Percentiles rank a stretch among this genome's conserved stretches.
phyloP scores from a whole-genome alignment of 139 green algal genomes.

The Chlorella sp. region DNA sequence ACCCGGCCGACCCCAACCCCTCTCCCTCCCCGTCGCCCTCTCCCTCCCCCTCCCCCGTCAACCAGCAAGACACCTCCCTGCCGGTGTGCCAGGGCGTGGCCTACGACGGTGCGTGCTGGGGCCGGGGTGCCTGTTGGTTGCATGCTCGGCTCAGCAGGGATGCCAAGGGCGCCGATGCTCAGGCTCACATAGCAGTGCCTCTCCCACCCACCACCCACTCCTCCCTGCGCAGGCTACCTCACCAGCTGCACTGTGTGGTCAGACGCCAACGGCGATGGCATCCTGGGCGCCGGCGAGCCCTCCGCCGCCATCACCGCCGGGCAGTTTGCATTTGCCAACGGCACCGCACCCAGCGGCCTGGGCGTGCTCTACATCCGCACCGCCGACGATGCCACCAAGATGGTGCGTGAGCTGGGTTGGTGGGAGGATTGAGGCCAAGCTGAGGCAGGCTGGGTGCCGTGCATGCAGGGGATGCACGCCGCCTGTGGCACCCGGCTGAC shows the following conservation, averaged over 20 bases:
- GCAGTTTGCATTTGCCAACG: background rate
- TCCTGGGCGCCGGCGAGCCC: background rate
- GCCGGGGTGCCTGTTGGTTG: background rate
- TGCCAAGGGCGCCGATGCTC: too few relatives aligned
- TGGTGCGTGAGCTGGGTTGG: background rate
- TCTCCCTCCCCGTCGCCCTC: background rate
- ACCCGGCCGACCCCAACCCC: background rate
- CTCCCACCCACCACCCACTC: background rate
- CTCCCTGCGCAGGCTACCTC: conserved; percentile 3
- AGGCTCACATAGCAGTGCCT: background rate
- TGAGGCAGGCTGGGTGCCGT: background rate
- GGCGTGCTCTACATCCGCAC: background rate
- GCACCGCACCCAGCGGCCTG: background rate
- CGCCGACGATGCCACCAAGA: background rate
- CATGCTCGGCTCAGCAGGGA: too few relatives aligned
- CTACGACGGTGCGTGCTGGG: background rate
- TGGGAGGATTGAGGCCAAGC: background rate
- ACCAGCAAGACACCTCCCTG: background rate
- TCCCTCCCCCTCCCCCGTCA: background rate
- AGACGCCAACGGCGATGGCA: background rate
- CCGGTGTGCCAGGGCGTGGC: background rate
- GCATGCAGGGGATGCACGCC: background rate
- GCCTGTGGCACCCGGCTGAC: background rate
- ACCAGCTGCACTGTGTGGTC: conserved; percentile 4
- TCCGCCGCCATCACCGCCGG: background rate